Evolutionary conservation across 345 rosid species (phyloP).

Genomic region (Xanthoceras sorbifolium): DNA sequence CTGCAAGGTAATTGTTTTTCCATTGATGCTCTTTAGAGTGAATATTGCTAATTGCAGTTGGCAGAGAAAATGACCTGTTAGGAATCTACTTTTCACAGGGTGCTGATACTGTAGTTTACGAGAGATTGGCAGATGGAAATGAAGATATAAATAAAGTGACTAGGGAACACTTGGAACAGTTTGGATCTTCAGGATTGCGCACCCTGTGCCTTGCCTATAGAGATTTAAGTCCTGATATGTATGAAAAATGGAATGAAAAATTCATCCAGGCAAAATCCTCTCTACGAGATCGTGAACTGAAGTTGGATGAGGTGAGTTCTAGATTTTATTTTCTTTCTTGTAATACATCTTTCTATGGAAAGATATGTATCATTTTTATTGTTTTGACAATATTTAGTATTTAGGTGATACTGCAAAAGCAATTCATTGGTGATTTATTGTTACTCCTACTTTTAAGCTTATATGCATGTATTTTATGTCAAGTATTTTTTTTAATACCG

Average conservation of each 20-base stretch:
- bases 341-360: not conserved
- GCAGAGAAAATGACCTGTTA: constrained; percentile 34
- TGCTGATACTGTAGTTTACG: constrained; percentile 94
- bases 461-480: not conserved
- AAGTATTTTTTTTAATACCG: not conserved
- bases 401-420: not conserved
- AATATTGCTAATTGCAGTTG: constrained; percentile 12
- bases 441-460: not conserved
- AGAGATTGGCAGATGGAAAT: constrained; percentile 77
- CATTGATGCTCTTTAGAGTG: constrained; percentile 18
- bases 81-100: constrained; percentile 62
- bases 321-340: too few relatives aligned
- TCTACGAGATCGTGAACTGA: constrained; percentile 92
- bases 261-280: constrained; percentile 97
- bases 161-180: constrained; percentile 87
- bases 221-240: constrained; percentile 70
- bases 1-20: constrained; percentile 74
- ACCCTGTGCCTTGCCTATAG: constrained; percentile 96
- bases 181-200: constrained; percentile 95
- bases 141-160: constrained; percentile 72
- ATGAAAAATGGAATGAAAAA: constrained; percentile 96
- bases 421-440: not conserved
- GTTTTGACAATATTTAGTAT: not conserved
- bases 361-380: constrained; percentile 3
- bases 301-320: constrained; percentile 85